These are phyloP conservation scores for Eucalyptus coolabah DNA, from an alignment of 345 rosid genomes.

Conservation along the genomic window DNA sequence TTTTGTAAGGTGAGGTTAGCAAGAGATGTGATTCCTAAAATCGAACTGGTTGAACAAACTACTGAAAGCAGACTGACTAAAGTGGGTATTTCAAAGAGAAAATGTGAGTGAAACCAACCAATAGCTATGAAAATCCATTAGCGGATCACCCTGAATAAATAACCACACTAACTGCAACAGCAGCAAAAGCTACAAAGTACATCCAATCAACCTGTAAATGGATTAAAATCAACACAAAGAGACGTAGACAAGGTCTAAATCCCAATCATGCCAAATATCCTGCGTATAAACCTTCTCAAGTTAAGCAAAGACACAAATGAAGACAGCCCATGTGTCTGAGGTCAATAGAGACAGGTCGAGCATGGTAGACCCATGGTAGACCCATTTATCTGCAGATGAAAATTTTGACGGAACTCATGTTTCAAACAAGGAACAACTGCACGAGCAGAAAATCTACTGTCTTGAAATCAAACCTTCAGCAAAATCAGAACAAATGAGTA, in stretches of 20 bases:
- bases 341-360: constrained; percentile 73
- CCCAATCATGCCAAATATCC: background rate
- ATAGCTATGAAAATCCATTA: background rate
- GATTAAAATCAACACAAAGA: background rate
- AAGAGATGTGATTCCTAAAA: background rate
- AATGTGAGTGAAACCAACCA: background rate
- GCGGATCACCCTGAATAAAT: constrained; percentile 53
- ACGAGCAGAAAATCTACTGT: background rate
- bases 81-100: background rate
- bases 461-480: constrained; percentile 46
- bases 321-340: constrained; percentile 81
- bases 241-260: background rate
- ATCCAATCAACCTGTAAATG: constrained; percentile 58
- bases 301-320: constrained; percentile 61
- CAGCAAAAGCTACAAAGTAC: constrained; percentile 70
- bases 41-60: background rate
- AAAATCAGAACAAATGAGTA: constrained; percentile 63
- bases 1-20: background rate
- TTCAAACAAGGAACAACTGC: background rate
- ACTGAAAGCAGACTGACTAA: background rate
- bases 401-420: background rate
- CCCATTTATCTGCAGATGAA: constrained; percentile 40
- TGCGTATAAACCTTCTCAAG: constrained; percentile 51
- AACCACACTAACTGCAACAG: constrained; percentile 48
- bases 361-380: constrained; percentile 83